Base-by-base conservation (phyloP, 2,329 filamentous ascomycete genomes). In the Exophiala dermatitidis region DNA sequence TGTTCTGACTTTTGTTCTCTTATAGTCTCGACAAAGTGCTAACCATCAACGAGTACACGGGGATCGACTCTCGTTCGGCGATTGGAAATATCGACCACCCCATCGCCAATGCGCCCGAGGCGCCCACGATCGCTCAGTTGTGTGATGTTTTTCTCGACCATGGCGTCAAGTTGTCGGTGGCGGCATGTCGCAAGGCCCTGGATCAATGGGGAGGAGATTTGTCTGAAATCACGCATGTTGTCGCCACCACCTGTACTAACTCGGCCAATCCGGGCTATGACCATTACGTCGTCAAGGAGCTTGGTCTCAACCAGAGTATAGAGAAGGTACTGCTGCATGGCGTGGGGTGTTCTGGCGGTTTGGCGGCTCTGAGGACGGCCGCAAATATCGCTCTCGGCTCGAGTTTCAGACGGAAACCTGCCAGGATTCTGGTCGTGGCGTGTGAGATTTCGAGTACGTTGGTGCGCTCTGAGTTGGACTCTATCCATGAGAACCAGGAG, bases 191-290 rank as follows among this genome's bases (percentile, higher is more conserved):
- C 31, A 65, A 66, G 47, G 65, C 65, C 2, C 53, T 67, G 31
- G 56, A 56, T 48, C 62, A 67, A 54, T 66, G 63, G 63, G 63
- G 63, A 32, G 63, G 63, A 32, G 60, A 62, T 41, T 47, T 60
- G 19, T 53, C 56, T 3, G 59, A 63, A 38, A 81, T 86, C 57
- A 86, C 82, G 2, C 83, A 86, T 62, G 73, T 85, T 38, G 81
- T 86, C 5, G 78, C 81, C 28, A 84, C 82, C 0, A 85, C 82
- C 3, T 86, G 83, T 65, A 86, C 83, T 5, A 80, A 86, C 64
- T 84, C 81, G 58, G 81, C 82, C 10, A 86, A 85, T 64, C 83
- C 83, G 0, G 83, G 83, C 1, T 86, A 81, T 63, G 83, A 86
- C 60, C 80, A 85, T 65, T 83, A 74, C 57, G 79, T 86, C 28